These are phyloP conservation scores for Aquilaria sinensis DNA, from an alignment of 345 rosid species.

Conservation along the genomic window DNA sequence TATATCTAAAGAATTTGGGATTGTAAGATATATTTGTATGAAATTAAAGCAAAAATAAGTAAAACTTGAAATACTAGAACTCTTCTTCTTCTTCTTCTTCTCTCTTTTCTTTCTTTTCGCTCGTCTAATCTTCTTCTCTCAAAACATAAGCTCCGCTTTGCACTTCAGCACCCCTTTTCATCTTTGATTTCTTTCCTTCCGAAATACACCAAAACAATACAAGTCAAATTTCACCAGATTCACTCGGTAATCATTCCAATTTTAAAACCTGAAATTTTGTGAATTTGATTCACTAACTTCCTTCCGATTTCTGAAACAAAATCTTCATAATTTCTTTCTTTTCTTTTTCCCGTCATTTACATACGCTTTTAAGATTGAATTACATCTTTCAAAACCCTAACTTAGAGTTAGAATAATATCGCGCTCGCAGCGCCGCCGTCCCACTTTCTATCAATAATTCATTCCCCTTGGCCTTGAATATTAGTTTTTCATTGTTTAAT, in stretches of 20 bases:
- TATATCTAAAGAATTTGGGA: too few species aligned
- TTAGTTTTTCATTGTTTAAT: neutral
- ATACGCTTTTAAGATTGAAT: constrained; percentile 6
- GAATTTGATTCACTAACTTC: too few species aligned
- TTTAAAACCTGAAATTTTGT: neutral
- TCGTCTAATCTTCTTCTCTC: neutral
- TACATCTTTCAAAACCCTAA: constrained; percentile 11
- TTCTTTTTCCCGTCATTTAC: too few species aligned
- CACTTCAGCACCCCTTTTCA: too few species aligned
- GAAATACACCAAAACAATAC: too few species aligned
- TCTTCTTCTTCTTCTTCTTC: constrained; percentile 11
- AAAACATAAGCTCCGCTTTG: neutral
- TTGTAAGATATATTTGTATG: constrained; percentile 15
- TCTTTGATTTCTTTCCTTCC: too few species aligned
- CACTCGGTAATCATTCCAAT: neutral
- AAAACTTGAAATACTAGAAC: neutral
- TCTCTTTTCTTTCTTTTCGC: neutral
- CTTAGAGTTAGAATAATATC: neutral
- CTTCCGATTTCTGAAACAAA: too few species aligned
- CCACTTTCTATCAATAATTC: neutral
- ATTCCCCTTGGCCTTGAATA: neutral
- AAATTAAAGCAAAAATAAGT: constrained; percentile 28
- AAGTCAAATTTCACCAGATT: neutral
- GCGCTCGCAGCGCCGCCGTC: neutral
- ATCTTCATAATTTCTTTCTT: too few species aligned